A percentile compares a stretch with the other conserved stretches of the same genome.
Conservation (phyloP, 805 yeast species). For the Barnettozyma populi region DNA sequence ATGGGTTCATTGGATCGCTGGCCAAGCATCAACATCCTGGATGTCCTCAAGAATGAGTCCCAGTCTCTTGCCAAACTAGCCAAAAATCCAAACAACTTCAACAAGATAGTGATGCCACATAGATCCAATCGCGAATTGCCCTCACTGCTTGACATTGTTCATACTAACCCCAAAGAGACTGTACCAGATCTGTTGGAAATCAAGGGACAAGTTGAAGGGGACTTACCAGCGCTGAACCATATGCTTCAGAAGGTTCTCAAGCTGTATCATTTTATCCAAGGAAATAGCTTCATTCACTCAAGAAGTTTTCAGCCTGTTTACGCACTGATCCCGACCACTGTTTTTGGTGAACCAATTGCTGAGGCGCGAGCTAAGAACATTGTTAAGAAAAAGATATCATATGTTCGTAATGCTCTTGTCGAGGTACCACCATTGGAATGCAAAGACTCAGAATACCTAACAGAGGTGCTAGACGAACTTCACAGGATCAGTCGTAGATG, state of each 20-base stretch:
- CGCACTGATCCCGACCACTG: conserved; percentile 17
- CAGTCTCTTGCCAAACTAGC: conserved; percentile 9
- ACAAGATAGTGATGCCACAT: conserved; percentile 11
- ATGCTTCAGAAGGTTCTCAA: conserved; percentile 19
- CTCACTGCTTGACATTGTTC: neutral
- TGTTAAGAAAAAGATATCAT: conserved; percentile 18
- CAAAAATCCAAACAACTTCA: conserved; percentile 4
- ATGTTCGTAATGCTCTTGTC: conserved; percentile 13
- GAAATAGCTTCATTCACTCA: conserved; percentile 11
- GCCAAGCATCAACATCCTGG: conserved; percentile 19
- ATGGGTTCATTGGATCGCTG: conserved; percentile 17
- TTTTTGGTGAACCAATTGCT: conserved; percentile 19
- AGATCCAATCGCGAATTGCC: conserved; percentile 13
- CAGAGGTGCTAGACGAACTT: conserved; percentile 11
- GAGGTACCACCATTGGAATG: conserved; percentile 20
- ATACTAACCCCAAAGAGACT: neutral
- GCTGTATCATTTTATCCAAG: conserved; percentile 15
- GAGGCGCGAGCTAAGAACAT: conserved; percentile 17
- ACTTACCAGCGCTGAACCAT: conserved; percentile 1
- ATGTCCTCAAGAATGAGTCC: conserved; percentile 6
- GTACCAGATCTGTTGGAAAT: conserved; percentile 2
- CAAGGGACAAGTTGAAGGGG: conserved; percentile 3
- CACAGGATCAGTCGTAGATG: neutral
- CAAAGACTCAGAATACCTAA: conserved; percentile 14
- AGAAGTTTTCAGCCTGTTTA: conserved; percentile 16